Conservation (phyloP, 2,329 filamentous ascomycete genomes). For the Pseudogymnoascus sp. region DNA sequence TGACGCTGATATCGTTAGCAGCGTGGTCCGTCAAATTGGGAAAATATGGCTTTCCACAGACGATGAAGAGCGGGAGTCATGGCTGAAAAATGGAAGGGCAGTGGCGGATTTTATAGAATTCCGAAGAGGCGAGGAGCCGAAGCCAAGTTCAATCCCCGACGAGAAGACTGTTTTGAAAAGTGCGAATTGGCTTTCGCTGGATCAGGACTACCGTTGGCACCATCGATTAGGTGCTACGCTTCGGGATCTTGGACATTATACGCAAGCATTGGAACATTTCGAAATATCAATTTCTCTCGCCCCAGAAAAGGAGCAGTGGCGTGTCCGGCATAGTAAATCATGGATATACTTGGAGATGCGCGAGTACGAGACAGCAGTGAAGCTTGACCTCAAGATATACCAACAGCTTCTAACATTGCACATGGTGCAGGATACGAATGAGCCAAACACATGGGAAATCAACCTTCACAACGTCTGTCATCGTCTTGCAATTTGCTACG, state of each 20-base stretch:
- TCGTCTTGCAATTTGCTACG: not conserved
- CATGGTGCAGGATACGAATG: not conserved
- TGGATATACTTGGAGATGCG: not conserved
- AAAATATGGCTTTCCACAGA: not conserved
- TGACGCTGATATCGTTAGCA: not conserved
- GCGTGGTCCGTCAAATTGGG: not conserved
- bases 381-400: not conserved
- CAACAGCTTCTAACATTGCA: not conserved
- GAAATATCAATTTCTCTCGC: not conserved
- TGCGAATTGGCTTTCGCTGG: not conserved
- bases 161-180: not conserved
- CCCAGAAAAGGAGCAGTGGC: not conserved
- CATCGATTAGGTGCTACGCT: not conserved
- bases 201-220: not conserved
- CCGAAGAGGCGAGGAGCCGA: not conserved
- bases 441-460: not conserved
- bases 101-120: not conserved
- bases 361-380: not conserved
- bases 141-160: not conserved
- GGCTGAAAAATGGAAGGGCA: not conserved
- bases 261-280: not conserved
- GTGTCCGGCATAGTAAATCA: not conserved
- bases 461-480: not conserved
- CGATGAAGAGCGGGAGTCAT: too few relatives aligned
- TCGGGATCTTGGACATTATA: not conserved